Percentiles rank a stretch among this genome's conserved stretches.
These are phyloP conservation scores for Wickerhamiella domercqiae DNA, from an alignment of 805 yeast species.

Conservation along the genomic window DNA sequence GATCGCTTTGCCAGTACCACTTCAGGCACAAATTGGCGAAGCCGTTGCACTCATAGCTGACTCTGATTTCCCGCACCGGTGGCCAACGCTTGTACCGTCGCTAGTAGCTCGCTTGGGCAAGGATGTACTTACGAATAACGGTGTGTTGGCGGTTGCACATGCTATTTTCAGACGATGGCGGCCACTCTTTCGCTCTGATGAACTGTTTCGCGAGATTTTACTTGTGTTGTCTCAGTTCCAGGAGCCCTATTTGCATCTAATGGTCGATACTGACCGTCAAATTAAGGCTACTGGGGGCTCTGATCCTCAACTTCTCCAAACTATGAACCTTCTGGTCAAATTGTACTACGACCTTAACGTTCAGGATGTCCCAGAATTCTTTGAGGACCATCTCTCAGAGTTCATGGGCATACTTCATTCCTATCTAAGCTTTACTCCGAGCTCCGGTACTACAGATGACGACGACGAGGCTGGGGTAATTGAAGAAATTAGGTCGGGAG, in stretches of 20 bases:
- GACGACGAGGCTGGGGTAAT: slow-evolving; percentile 56
- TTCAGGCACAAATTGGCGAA: slow-evolving; percentile 92
- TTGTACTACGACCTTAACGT: slow-evolving; percentile 88
- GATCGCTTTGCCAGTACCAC: slow-evolving; percentile 51
- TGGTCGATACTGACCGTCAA: slow-evolving; percentile 46
- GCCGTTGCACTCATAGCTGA: slow-evolving; percentile 86
- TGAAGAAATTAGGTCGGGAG: slow-evolving; percentile 61
- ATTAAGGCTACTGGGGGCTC: slow-evolving; percentile 37
- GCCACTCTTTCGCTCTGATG: slow-evolving; percentile 84
- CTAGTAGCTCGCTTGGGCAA: slow-evolving; percentile 52
- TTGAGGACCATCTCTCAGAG: slow-evolving; percentile 68
- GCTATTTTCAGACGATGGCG: slow-evolving; percentile 96
- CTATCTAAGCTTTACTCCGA: slow-evolving; percentile 49
- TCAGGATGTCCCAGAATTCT: slow-evolving; percentile 96
- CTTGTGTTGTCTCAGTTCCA: slow-evolving; percentile 74
- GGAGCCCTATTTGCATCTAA: slow-evolving; percentile 57
- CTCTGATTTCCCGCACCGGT: slow-evolving; percentile 82
- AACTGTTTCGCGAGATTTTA: slow-evolving; percentile 70
- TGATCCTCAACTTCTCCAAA: slow-evolving; percentile 27
- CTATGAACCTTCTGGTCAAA: slow-evolving; percentile 50
- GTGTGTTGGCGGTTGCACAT: slow-evolving; percentile 83
- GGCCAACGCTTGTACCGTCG: slow-evolving; percentile 51
- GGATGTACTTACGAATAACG: slow-evolving; percentile 52
- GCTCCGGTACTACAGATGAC: slow-evolving; percentile 37
- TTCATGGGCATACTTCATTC: slow-evolving; percentile 76